Evolutionary conservation across 2,329 filamentous ascomycete genomes (phyloP).

Genomic region (Calonectria crousiana): DNA sequence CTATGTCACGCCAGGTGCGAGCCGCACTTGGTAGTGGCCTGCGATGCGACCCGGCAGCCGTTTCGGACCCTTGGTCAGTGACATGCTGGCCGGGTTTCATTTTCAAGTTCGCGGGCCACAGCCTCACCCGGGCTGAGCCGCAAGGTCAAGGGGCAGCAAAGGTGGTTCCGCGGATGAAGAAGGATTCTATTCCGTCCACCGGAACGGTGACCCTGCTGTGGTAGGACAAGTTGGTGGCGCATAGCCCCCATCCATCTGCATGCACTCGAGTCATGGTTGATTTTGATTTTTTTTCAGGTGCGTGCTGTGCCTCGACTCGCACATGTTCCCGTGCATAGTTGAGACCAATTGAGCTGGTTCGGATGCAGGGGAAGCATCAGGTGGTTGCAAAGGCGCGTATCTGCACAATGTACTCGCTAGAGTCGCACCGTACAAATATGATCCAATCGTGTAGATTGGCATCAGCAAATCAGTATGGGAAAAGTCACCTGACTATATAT

Average conservation of each 20-base stretch:
- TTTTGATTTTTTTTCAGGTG: background rate
- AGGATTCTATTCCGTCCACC: background rate
- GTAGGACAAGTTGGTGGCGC: background rate
- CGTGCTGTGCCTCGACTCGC: background rate
- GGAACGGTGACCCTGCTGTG: background rate
- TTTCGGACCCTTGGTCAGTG: slow-evolving; percentile 7
- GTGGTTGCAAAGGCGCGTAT: background rate
- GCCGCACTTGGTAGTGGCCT: background rate
- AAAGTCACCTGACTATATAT: background rate
- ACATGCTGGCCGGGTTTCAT: slow-evolving; percentile 2
- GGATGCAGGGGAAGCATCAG: background rate
- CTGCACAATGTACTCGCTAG: background rate
- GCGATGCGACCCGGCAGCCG: background rate
- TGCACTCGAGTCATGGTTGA: background rate
- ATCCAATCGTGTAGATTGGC: background rate
- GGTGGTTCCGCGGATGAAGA: too few relatives aligned
- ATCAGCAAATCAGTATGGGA: background rate
- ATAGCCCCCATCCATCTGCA: background rate
- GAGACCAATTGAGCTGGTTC: background rate
- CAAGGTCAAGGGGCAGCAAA: background rate
- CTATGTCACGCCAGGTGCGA: background rate
- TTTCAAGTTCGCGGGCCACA: background rate
- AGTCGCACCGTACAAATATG: background rate
- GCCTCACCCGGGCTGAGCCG: background rate
- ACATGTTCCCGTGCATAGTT: background rate